These are phyloP conservation scores for Golubevia sp. DNA, from an alignment of 1,284 basidiomycete genomes.

Conservation along the genomic window DNA sequence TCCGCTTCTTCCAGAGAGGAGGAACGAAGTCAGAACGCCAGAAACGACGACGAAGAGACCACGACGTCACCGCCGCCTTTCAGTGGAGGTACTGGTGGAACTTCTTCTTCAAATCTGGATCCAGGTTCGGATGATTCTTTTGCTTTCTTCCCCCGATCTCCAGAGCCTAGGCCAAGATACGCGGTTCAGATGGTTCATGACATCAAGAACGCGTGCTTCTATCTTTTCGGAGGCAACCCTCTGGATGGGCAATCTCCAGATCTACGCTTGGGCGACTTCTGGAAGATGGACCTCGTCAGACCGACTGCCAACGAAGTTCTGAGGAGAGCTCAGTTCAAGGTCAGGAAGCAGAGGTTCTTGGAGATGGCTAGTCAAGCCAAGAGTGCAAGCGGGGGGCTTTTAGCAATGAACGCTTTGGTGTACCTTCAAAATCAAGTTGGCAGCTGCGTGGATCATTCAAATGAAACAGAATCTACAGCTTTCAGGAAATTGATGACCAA, in stretches of 20 bases:
- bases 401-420: slow-evolving; percentile 38
- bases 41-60: too few species aligned
- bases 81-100: too few species aligned
- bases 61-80: too few species aligned
- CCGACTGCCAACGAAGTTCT: slow-evolving; percentile 39
- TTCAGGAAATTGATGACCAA: slow-evolving; percentile 44
- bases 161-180: slow-evolving; percentile 39
- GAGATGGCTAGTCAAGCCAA: slow-evolving; percentile 29
- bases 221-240: slow-evolving; percentile 48
- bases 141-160: slow-evolving; percentile 2
- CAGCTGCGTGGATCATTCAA: slow-evolving; percentile 43
- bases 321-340: slow-evolving; percentile 37
- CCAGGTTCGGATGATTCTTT: neutral
- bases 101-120: too few species aligned
- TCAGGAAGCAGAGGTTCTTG: slow-evolving; percentile 39
- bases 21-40: neutral
- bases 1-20: slow-evolving; percentile 5
- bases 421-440: slow-evolving; percentile 49
- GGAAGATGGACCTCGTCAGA: slow-evolving; percentile 34
- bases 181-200: slow-evolving; percentile 49
- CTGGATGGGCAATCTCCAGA: slow-evolving; percentile 17
- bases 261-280: slow-evolving; percentile 41
- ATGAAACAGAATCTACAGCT: slow-evolving; percentile 25
- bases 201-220: slow-evolving; percentile 32
- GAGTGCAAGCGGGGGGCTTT: slow-evolving; percentile 3